These are phyloP conservation scores for Dissophora globulifera DNA, from an alignment of 192 early-diverging fungal genomes.

Conservation along the genomic window DNA sequence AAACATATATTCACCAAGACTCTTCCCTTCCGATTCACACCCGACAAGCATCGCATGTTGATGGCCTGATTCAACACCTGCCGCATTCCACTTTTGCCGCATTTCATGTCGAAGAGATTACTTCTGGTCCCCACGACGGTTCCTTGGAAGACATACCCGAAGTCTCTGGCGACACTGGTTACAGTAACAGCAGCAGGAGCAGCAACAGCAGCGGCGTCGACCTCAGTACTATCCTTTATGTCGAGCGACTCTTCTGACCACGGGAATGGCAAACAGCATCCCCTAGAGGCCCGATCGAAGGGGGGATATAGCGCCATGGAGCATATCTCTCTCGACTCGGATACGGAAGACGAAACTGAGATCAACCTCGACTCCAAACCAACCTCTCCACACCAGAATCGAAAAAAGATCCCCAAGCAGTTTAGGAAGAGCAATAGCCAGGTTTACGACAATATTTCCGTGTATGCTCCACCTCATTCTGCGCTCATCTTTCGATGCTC, in stretches of 20 bases:
- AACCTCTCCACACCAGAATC: not conserved
- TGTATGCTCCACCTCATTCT: constrained; percentile 48
- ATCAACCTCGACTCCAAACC: constrained; percentile 25
- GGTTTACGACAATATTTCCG: constrained; percentile 50
- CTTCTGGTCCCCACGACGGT: too few relatives aligned
- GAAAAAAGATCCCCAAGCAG: constrained; percentile 37
- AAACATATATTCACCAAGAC: too few relatives aligned
- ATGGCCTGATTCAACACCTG: too few relatives aligned
- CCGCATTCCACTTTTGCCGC: too few relatives aligned
- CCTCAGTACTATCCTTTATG: not conserved
- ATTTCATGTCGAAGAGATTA: too few relatives aligned
- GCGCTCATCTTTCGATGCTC: constrained; percentile 50
- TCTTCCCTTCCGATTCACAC: too few relatives aligned
- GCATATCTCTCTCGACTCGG: not conserved
- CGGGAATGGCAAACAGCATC: not conserved
- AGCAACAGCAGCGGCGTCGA: not conserved
- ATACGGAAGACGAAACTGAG: constrained; percentile 37
- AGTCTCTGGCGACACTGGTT: too few relatives aligned
- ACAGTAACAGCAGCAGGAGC: too few relatives aligned
- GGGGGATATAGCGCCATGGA: constrained; percentile 26
- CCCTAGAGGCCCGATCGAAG: not conserved
- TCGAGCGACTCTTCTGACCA: not conserved
- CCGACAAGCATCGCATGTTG: too few relatives aligned
- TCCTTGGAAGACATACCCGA: too few relatives aligned
- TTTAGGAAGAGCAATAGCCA: constrained; percentile 34